Evolutionary conservation across 331 rosid genomes (phyloP).

Genomic region (Quercus phellos): DNA sequence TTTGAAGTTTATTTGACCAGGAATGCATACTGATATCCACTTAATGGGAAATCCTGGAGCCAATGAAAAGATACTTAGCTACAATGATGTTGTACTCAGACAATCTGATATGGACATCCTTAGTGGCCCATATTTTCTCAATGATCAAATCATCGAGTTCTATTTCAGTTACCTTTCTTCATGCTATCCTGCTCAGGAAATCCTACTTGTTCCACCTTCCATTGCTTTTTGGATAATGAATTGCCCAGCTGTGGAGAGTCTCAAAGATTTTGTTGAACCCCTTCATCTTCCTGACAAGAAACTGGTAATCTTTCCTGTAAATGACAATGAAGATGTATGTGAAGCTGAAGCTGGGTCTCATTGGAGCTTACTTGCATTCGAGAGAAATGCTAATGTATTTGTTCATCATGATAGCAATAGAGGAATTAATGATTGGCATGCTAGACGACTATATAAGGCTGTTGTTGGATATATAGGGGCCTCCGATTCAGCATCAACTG

Average conservation of each 20-base stretch:
- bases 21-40: conserved; percentile 9
- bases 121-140: conserved; percentile 61
- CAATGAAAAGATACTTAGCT: conserved; percentile 75
- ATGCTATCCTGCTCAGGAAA: conserved; percentile 37
- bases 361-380: conserved; percentile 84
- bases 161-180: conserved; percentile 66
- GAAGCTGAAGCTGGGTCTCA: conserved; percentile 80
- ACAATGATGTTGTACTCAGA: conserved; percentile 83
- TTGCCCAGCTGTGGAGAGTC: conserved; percentile 46
- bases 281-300: conserved; percentile 51
- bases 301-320: conserved; percentile 67
- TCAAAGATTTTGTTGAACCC: conserved; percentile 65
- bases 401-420: conserved; percentile 70
- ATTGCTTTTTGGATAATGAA: conserved; percentile 77
- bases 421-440: conserved; percentile 39
- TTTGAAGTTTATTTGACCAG: conserved; percentile 25
- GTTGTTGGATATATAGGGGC: conserved; percentile 40
- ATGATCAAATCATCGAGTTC: conserved; percentile 81
- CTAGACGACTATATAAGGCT: conserved; percentile 54
- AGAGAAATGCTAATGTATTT: conserved; percentile 49
- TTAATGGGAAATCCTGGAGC: conserved; percentile 44
- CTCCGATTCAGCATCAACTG: conserved; percentile 25
- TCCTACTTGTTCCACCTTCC: conserved; percentile 74
- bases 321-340: conserved; percentile 64
- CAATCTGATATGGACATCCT: conserved; percentile 73